Percentiles rank a stretch among this genome's conserved stretches.
Evolutionary conservation across 2,329 filamentous ascomycete species (phyloP).

Genomic region (Tolypocladium tropicale): DNA sequence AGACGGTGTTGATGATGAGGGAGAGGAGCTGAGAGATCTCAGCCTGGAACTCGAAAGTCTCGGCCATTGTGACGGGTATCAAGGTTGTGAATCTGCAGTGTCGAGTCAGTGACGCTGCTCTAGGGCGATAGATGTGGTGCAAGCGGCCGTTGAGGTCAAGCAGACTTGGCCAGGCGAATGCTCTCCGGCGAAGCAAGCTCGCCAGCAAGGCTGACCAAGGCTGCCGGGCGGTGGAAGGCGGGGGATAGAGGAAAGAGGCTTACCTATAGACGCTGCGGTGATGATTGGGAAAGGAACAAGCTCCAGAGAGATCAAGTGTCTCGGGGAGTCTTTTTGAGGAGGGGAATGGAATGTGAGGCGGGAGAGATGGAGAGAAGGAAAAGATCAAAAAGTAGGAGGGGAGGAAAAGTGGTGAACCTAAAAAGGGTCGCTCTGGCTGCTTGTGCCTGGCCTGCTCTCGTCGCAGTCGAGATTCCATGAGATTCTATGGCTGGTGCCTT

Average conservation of each 20-base stretch:
- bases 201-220: background rate
- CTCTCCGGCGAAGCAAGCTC: background rate
- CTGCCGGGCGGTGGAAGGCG: background rate
- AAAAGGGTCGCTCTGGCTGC: slow-evolving; percentile 19
- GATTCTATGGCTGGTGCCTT: slow-evolving; percentile 29
- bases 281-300: slow-evolving; percentile 3
- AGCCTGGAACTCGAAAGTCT: slow-evolving; percentile 99
- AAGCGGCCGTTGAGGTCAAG: background rate
- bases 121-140: background rate
- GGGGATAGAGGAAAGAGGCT: slow-evolving; percentile 3
- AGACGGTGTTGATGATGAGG: slow-evolving; percentile 99
- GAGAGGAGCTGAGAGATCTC: slow-evolving; percentile 99
- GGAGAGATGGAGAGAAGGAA: slow-evolving; percentile 11
- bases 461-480: slow-evolving; percentile 29
- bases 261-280: slow-evolving; percentile 11
- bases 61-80: slow-evolving; percentile 62
- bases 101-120: background rate
- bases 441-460: slow-evolving; percentile 15
- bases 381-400: slow-evolving; percentile 12
- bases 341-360: slow-evolving; percentile 9
- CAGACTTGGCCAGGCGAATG: background rate
- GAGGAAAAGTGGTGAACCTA: slow-evolving; percentile 17
- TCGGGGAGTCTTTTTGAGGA: slow-evolving; percentile 1
- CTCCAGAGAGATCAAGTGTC: slow-evolving; percentile 5
- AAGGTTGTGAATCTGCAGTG: slow-evolving; percentile 12